A percentile compares a stretch with the other conserved stretches of the same genome.
Evolutionary conservation across 495 filamentous ascomycete genomes (phyloP).

Genomic region (Podospora pseudopauciseta): DNA sequence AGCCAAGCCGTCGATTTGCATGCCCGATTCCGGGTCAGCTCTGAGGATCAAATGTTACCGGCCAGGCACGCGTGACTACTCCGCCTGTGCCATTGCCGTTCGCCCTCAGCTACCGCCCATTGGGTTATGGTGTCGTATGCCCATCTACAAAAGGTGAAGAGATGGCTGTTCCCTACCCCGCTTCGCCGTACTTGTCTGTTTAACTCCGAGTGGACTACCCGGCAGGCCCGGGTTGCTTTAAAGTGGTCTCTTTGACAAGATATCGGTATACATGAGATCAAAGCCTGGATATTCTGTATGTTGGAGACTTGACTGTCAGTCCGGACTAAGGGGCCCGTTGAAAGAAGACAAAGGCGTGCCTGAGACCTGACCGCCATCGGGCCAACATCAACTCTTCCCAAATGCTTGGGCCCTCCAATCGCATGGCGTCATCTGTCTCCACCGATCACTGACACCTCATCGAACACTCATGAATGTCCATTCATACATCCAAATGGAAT

Average conservation of each 20-base stretch:
- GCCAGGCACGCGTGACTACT: neutral
- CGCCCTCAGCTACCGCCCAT: neutral
- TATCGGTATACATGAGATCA: neutral
- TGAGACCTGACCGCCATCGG: neutral
- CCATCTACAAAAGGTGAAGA: neutral
- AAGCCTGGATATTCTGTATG: neutral
- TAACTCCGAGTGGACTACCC: neutral
- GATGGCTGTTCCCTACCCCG: neutral
- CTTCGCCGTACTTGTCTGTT: neutral
- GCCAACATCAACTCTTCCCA: neutral
- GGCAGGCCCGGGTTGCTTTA: neutral
- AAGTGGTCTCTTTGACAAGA: neutral
- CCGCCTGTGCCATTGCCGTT: neutral
- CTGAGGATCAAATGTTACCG: neutral
- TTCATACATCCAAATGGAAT: neutral
- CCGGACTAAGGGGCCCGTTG: neutral
- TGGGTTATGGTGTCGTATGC: neutral
- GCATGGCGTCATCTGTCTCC: slow-evolving; percentile 2
- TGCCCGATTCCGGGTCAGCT: neutral
- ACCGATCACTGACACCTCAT: neutral
- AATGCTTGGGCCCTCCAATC: neutral
- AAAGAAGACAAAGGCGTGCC: neutral
- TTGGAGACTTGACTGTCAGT: neutral
- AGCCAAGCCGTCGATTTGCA: neutral
- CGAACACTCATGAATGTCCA: neutral